Conservation (phyloP, 306 rosid genomes). For the Cicer pinnatifidum region DNA sequence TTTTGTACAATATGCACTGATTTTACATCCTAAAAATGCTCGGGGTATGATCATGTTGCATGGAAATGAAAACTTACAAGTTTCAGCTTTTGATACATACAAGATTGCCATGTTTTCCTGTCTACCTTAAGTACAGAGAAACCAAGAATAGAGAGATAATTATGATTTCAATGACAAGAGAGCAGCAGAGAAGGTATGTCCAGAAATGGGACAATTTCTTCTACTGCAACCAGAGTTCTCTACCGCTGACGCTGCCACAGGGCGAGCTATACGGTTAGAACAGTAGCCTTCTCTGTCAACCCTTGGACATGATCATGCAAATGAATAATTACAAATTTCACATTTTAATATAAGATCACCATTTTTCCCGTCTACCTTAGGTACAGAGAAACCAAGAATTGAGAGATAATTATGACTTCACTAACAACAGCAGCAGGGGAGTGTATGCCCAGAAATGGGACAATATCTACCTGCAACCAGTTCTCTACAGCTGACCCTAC, state of each 20-base stretch:
- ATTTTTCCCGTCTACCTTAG: slow-evolving; percentile 62
- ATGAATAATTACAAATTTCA: slow-evolving; percentile 80
- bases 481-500: slow-evolving; percentile 92
- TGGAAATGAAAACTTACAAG: slow-evolving; percentile 82
- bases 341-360: slow-evolving; percentile 49
- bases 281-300: slow-evolving; percentile 78
- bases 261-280: slow-evolving; percentile 73
- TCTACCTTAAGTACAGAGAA: slow-evolving; percentile 76
- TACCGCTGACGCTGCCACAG: slow-evolving; percentile 72
- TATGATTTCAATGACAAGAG: slow-evolving; percentile 76
- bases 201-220: slow-evolving; percentile 77
- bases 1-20: slow-evolving; percentile 69
- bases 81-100: slow-evolving; percentile 48
- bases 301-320: slow-evolving; percentile 57
- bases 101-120: slow-evolving; percentile 46
- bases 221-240: slow-evolving; percentile 88
- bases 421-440: slow-evolving; percentile 94
- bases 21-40: slow-evolving; percentile 58
- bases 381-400: slow-evolving; percentile 89
- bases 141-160: slow-evolving; percentile 73
- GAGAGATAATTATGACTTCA: slow-evolving; percentile 84
- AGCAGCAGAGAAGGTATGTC: slow-evolving; percentile 82
- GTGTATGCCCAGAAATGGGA: slow-evolving; percentile 91
- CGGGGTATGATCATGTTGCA: slow-evolving; percentile 59
- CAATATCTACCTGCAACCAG: slow-evolving; percentile 96